These are phyloP conservation scores for Anisogramma anomala DNA, from an alignment of 2,329 filamentous ascomycete genomes.

Conservation along the genomic window DNA sequence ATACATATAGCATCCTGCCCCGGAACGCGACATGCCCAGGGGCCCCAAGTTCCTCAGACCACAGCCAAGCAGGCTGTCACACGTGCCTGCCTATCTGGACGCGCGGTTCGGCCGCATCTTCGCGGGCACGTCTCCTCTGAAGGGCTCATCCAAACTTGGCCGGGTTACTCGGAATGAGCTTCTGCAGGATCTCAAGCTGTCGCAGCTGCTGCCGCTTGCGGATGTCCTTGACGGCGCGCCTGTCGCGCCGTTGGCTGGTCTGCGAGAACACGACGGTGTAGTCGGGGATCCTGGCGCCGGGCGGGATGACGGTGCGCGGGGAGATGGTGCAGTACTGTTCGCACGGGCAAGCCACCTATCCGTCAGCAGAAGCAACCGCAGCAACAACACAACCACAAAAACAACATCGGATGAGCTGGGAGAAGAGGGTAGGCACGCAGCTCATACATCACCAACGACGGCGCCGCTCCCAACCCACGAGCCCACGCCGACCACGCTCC, in stretches of 20 bases:
- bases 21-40: too few relatives aligned
- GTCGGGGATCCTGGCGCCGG: constrained; percentile 49
- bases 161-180: constrained; percentile 54
- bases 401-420: too few relatives aligned
- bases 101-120: too few relatives aligned
- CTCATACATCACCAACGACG: constrained; percentile 49
- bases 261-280: constrained; percentile 60
- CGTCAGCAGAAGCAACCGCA: constrained; percentile 17
- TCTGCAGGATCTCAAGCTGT: constrained; percentile 56
- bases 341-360: constrained; percentile 15
- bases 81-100: too few relatives aligned
- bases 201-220: constrained; percentile 53
- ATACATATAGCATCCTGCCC: too few relatives aligned
- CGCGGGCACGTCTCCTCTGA: too few relatives aligned
- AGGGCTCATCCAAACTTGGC: constrained; percentile 36
- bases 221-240: constrained; percentile 48
- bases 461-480: constrained; percentile 48
- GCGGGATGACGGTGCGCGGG: constrained; percentile 46
- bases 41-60: too few relatives aligned
- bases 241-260: constrained; percentile 46
- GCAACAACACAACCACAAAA: too few relatives aligned
- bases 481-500: constrained; percentile 48
- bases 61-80: too few relatives aligned
- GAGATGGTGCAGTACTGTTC: constrained; percentile 55
- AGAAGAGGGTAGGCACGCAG: too few relatives aligned